Evolutionary conservation across 805 yeast genomes (phyloP).

Genomic region (Ogataea neopini): DNA sequence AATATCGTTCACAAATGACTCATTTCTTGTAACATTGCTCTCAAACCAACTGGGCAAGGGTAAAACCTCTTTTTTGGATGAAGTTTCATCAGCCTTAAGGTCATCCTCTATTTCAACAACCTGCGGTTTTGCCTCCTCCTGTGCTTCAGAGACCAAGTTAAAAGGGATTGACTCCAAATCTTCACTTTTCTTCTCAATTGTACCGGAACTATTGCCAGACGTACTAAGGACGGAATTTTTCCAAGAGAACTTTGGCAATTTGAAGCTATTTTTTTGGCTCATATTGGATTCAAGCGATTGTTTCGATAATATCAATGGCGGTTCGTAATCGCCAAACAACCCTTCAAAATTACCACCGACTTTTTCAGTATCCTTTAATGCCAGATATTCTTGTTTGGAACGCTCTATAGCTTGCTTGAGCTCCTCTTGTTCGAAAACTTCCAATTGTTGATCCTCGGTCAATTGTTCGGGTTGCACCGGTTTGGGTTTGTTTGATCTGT

Average conservation of each 20-base stretch:
- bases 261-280: constrained; percentile 11
- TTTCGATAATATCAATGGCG: constrained; percentile 26
- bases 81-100: background rate
- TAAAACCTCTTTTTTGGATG: background rate
- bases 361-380: constrained; percentile 33
- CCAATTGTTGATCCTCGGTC: constrained; percentile 18
- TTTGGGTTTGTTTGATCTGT: constrained; percentile 17
- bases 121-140: background rate
- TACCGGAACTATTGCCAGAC: no score
- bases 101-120: background rate
- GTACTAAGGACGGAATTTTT: constrained; percentile 12
- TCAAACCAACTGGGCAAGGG: constrained; percentile 29
- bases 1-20: constrained; percentile 4
- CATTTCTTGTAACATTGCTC: constrained; percentile 1
- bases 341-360: background rate
- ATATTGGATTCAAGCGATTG: constrained; percentile 19
- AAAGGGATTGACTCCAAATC: no score
- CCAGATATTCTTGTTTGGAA: constrained; percentile 44
- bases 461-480: background rate
- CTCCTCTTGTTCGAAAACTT: constrained; percentile 28
- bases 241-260: constrained; percentile 17
- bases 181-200: no score
- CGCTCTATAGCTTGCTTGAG: constrained; percentile 48
- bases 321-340: constrained; percentile 14
- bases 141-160: no score